Percentiles rank a stretch among this genome's conserved stretches.
Conservation (phyloP, 495 filamentous ascomycete genomes). For the Apodospora peruviana region DNA sequence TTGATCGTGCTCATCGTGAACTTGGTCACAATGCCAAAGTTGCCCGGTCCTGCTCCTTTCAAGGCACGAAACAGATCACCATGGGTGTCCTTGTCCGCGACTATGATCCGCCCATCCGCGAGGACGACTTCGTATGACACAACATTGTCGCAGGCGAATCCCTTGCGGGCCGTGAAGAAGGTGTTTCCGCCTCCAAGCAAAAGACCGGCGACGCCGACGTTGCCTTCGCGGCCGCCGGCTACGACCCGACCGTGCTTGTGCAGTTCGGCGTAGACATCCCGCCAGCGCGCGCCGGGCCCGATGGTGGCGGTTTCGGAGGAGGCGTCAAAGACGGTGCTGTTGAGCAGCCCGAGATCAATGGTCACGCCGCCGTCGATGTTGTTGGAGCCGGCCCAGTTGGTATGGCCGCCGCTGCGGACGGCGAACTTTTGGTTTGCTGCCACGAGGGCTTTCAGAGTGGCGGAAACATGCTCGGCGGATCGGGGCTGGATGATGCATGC, state of each 20-base stretch:
- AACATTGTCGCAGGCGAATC: conserved; percentile 48
- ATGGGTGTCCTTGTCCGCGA: conserved; percentile 23
- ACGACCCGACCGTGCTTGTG: conserved; percentile 35
- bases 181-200: conserved; percentile 50
- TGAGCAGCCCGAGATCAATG: conserved; percentile 45
- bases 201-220: conserved; percentile 54
- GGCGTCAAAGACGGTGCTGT: conserved; percentile 23
- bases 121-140: conserved; percentile 47
- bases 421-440: conserved; percentile 37
- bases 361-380: conserved; percentile 49
- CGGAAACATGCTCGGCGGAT: conserved; percentile 30
- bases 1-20: conserved; percentile 24
- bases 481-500: conserved; percentile 34
- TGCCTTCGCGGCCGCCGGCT: conserved; percentile 46
- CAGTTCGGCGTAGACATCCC: conserved; percentile 46
- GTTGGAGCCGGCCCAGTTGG: conserved; percentile 34
- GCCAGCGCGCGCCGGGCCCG: conserved; percentile 42
- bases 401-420: conserved; percentile 47
- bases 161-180: conserved; percentile 40
- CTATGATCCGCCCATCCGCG: conserved; percentile 26
- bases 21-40: conserved; percentile 58
- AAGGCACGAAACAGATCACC: conserved; percentile 48
- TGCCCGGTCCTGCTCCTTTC: conserved; percentile 50
- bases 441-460: conserved; percentile 23
- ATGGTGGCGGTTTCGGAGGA: conserved; percentile 27